These are phyloP conservation scores for Kwoniella mangroviensis DNA, from an alignment of 768 basidiomycete species.

Conservation along the genomic window DNA sequence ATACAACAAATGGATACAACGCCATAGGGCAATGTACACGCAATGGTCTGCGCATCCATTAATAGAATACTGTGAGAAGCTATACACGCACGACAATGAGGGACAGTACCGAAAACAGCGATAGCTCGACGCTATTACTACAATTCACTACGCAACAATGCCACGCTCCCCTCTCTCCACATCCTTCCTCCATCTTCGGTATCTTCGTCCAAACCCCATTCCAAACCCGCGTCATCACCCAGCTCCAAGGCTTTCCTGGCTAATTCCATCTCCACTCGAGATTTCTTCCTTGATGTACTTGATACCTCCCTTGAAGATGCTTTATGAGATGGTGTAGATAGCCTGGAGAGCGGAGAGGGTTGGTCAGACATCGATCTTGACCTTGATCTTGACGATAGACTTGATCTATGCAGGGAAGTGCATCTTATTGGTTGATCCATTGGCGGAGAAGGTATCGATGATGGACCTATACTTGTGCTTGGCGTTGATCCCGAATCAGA, in stretches of 20 bases:
- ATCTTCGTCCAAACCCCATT: slow-evolving; percentile 51
- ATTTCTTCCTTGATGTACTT: slow-evolving; percentile 18
- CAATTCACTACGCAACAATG: slow-evolving; percentile 14
- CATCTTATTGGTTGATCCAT: background rate
- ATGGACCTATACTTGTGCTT: background rate
- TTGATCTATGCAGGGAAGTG: background rate
- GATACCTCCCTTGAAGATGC: background rate
- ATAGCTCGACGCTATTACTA: background rate
- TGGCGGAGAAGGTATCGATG: background rate
- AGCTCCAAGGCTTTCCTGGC: slow-evolving; percentile 27
- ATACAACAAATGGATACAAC: background rate
- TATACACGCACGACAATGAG: no score
- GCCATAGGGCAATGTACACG: no score
- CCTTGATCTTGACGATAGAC: background rate
- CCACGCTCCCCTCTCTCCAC: slow-evolving; percentile 43
- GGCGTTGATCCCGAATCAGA: background rate
- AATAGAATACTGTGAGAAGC: no score
- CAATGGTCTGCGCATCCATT: no score
- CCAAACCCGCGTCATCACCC: slow-evolving; percentile 40
- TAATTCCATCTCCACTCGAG: slow-evolving; percentile 27
- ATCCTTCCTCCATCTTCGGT: slow-evolving; percentile 38
- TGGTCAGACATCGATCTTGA: background rate
- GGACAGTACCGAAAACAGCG: no score
- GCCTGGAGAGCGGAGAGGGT: background rate
- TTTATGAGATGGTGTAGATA: slow-evolving; percentile 3